Evolutionary conservation across 2,329 filamentous ascomycete species (phyloP).

Genomic region (Neodidymelliopsis sp.): DNA sequence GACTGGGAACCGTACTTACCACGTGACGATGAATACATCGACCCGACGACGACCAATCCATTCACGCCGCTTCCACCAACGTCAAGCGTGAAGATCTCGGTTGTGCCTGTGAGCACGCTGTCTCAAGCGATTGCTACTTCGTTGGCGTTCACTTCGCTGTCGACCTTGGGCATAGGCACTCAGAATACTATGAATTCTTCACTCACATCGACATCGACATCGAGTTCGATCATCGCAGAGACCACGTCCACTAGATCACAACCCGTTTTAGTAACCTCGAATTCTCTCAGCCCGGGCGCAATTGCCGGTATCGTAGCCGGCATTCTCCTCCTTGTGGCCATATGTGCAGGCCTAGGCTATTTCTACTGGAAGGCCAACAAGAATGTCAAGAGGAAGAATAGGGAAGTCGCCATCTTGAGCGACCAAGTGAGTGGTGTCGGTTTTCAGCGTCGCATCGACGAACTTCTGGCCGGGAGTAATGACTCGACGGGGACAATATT

Average conservation of each 20-base stretch:
- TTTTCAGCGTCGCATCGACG: conserved; percentile 13
- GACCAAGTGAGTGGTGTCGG: conserved; percentile 16
- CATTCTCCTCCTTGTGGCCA: neutral
- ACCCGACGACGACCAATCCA: too few species aligned
- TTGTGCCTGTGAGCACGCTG: neutral
- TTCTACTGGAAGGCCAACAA: conserved; percentile 14
- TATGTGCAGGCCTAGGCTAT: conserved; percentile 3
- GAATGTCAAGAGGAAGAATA: conserved; percentile 12
- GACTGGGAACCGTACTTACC: conserved; percentile 25
- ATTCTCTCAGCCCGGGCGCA: neutral
- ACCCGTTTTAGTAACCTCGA: neutral
- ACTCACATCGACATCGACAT: too few species aligned
- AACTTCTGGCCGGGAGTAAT: conserved; percentile 4
- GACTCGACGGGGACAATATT: neutral
- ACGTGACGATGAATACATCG: neutral
- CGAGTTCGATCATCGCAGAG: neutral
- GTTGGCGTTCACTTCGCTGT: neutral
- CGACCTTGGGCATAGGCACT: neutral
- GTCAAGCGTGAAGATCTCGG: neutral
- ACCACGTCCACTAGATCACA: neutral
- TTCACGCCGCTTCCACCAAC: neutral
- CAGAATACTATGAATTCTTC: too few species aligned
- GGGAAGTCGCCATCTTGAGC: conserved; percentile 12
- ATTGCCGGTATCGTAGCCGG: neutral
- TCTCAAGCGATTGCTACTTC: conserved; percentile 1